phyloP scores from a whole-genome alignment of 2,329 filamentous ascomycete genomes.

The Phyllosticta citribraziliensis region DNA sequence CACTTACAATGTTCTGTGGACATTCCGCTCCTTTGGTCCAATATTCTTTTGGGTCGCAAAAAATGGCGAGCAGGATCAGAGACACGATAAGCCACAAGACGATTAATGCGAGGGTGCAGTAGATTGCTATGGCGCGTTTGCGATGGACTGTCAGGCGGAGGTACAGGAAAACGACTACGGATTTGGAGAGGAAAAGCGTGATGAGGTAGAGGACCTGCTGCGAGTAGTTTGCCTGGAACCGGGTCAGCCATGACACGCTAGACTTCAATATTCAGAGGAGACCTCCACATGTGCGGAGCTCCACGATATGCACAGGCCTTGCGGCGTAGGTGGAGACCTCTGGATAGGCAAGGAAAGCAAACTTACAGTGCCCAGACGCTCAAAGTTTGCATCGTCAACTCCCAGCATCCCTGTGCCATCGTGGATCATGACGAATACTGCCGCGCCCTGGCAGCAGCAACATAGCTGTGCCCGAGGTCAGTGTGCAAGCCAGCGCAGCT shows the following conservation, averaged over 20 bases:
- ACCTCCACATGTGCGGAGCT: not conserved
- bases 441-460: conserved; percentile 15
- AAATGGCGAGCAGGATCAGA: conserved; percentile 18
- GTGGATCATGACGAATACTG: conserved; percentile 19
- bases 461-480: conserved; percentile 15
- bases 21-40: conserved; percentile 15
- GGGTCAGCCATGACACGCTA: not conserved
- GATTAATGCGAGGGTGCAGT: conserved; percentile 15
- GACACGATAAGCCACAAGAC: conserved; percentile 18
- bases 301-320: not conserved
- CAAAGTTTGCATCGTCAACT: conserved; percentile 14
- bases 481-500: not conserved
- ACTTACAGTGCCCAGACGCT: conserved; percentile 19
- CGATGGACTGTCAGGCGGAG: conserved; percentile 20
- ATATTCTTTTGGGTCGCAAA: conserved; percentile 18
- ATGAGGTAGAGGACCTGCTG: conserved; percentile 23
- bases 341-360: not conserved
- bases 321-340: not conserved
- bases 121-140: conserved; percentile 16
- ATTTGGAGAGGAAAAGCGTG: conserved; percentile 21
- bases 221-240: conserved; percentile 19
- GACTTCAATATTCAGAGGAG: not conserved
- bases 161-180: conserved; percentile 20
- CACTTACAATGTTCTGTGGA: conserved; percentile 16
- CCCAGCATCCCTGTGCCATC: conserved; percentile 18